These are phyloP conservation scores for Ziziphus jujuba DNA, from an alignment of 306 rosid genomes.

Conservation along the genomic window DNA sequence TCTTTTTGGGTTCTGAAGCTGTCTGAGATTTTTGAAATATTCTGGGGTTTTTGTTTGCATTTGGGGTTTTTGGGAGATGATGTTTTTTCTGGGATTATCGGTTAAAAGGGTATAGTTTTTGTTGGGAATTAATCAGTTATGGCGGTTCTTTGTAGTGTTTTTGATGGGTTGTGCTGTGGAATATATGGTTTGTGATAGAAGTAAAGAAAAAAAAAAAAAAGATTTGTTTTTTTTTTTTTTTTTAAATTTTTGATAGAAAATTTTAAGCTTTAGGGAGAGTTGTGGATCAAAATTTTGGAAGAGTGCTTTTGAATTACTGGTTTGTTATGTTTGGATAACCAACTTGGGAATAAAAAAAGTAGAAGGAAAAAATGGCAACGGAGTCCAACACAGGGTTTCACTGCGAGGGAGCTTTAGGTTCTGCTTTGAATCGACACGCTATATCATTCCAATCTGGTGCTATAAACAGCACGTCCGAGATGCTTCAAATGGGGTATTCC, in stretches of 20 bases:
- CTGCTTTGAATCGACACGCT: slow-evolving; percentile 65
- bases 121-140: background rate
- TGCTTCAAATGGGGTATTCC: slow-evolving; percentile 77
- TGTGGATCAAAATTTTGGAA: background rate
- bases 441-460: slow-evolving; percentile 86
- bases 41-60: slow-evolving; percentile 1
- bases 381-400: slow-evolving; percentile 77
- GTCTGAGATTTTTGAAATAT: background rate
- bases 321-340: slow-evolving; percentile 37
- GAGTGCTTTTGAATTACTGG: slow-evolving; percentile 20
- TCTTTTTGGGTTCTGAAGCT: background rate
- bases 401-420: slow-evolving; percentile 49
- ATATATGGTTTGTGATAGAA: slow-evolving; percentile 13
- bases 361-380: slow-evolving; percentile 61
- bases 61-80: background rate
- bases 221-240: background rate
- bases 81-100: background rate
- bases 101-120: background rate
- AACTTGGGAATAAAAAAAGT: slow-evolving; percentile 4
- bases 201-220: too few relatives aligned
- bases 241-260: too few relatives aligned
- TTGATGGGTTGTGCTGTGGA: slow-evolving; percentile 2
- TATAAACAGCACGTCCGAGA: slow-evolving; percentile 67
- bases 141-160: background rate
- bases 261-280: too few relatives aligned